A percentile compares a stretch with the other conserved stretches of the same genome.
These are phyloP conservation scores for Lasiosphaeria hispida DNA, from an alignment of 495 filamentous ascomycete species.

Conservation along the genomic window DNA sequence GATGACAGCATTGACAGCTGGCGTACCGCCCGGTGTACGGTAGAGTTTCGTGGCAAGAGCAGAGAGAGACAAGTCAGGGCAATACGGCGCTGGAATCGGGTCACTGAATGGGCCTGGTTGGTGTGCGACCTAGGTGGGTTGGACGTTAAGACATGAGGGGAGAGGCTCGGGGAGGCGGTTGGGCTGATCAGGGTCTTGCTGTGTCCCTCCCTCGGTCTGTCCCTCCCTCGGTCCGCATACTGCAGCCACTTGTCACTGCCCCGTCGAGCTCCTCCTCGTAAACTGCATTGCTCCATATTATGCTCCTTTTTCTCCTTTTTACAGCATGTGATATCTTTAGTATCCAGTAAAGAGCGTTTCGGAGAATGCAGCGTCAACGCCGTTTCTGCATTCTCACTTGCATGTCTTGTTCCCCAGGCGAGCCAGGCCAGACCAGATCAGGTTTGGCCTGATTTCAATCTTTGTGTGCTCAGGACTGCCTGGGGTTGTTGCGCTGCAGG, in stretches of 20 bases:
- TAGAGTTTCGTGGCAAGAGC: constrained; percentile 4
- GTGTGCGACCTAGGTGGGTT: background rate
- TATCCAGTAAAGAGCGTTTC: too few species aligned
- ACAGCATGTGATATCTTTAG: too few species aligned
- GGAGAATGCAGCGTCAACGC: too few species aligned
- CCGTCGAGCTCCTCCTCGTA: too few species aligned
- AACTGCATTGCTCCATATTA: too few species aligned
- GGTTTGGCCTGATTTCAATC: background rate
- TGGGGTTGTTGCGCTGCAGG: constrained; percentile 4
- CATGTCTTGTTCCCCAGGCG: too few species aligned
- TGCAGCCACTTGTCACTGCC: too few species aligned
- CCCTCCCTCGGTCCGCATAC: too few species aligned
- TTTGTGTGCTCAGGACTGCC: background rate
- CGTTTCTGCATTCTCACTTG: too few species aligned
- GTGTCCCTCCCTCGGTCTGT: background rate
- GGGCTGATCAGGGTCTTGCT: constrained; percentile 8
- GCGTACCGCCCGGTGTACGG: background rate
- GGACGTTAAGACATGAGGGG: too few species aligned
- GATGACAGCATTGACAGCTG: constrained; percentile 4
- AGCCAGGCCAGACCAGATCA: background rate
- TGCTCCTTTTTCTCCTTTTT: too few species aligned
- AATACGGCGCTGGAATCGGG: background rate
- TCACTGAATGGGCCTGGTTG: background rate
- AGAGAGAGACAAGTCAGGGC: background rate
- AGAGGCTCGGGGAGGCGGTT: too few species aligned